Conservation (phyloP, 257 asterid genomes). For the Solanum bulbocastanum region DNA sequence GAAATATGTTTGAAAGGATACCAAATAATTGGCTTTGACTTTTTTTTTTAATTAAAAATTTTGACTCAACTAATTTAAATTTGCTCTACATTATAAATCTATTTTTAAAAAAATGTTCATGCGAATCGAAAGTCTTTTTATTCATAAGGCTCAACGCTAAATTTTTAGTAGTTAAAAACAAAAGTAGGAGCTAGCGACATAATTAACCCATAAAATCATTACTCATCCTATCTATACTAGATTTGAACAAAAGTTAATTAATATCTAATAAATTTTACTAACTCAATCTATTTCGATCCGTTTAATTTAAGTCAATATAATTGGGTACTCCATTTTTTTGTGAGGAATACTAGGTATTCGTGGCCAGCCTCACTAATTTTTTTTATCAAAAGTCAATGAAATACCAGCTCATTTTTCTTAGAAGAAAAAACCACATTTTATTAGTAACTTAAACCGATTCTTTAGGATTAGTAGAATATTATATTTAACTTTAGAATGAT, state of each 20-base stretch:
- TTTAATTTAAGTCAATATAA: not conserved
- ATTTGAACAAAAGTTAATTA: not conserved
- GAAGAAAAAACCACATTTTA: not conserved
- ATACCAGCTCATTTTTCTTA: not conserved
- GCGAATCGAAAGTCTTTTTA: not conserved
- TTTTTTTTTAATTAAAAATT: not conserved
- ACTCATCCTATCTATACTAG: too few relatives aligned
- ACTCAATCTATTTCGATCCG: not conserved
- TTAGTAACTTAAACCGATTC: not conserved
- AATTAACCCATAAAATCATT: not conserved
- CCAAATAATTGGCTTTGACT: not conserved
- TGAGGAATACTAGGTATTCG: not conserved
- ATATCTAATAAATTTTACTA: not conserved
- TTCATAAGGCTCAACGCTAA: not conserved
- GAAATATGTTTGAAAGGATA: not conserved
- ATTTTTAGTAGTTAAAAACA: not conserved
- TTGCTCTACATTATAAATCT: not conserved
- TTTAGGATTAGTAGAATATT: not conserved
- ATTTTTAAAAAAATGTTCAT: not conserved
- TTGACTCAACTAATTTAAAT: not conserved
- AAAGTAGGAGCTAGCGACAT: too few relatives aligned
- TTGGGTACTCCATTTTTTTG: not conserved
- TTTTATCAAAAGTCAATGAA: not conserved
- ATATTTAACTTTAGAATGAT: not conserved
- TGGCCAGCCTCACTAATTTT: not conserved